phyloP scores from a whole-genome alignment of 768 basidiomycete genomes.

The Pisolithus microcarpus region DNA sequence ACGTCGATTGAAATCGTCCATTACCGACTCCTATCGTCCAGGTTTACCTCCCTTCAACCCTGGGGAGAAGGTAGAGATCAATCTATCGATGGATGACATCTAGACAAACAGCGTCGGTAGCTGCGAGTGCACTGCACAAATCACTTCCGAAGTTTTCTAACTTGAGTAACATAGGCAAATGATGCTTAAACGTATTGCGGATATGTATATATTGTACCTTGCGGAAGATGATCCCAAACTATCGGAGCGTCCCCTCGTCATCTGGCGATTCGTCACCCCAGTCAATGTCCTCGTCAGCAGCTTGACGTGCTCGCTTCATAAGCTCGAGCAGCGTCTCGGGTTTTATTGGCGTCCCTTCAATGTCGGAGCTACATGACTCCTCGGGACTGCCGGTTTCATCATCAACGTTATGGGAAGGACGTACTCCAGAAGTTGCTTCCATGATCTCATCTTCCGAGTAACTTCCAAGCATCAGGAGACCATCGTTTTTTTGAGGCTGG shows the following conservation, averaged over 20 bases:
- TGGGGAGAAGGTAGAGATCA: constrained; percentile 94
- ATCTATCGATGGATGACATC: constrained; percentile 84
- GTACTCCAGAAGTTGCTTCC: background rate
- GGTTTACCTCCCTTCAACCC: constrained; percentile 97
- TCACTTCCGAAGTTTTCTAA: no score
- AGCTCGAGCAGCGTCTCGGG: constrained; percentile 17
- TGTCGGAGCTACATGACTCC: constrained; percentile 2
- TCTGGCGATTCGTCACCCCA: constrained; percentile 27
- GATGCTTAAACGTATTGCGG: background rate
- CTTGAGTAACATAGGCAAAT: background rate
- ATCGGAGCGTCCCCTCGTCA: constrained; percentile 4
- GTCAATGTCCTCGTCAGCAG: constrained; percentile 22
- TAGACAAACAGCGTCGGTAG: constrained; percentile 27
- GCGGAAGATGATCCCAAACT: background rate
- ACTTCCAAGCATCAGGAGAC: constrained; percentile 17
- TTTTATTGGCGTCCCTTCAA: constrained; percentile 10
- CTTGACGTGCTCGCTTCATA: constrained; percentile 14
- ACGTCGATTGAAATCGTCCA: constrained; percentile 4
- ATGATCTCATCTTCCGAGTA: constrained; percentile 20
- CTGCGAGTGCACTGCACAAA: background rate
- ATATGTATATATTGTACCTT: background rate
- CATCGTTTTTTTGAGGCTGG: constrained; percentile 1
- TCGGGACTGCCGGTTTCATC: constrained; percentile 3
- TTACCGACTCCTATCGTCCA: constrained; percentile 27
- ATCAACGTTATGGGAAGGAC: background rate